Percentiles rank a stretch among this genome's conserved stretches.
These are phyloP conservation scores for Phytopythium kandeliae DNA, from an alignment of 352 stramenopile species.

Conservation along the genomic window DNA sequence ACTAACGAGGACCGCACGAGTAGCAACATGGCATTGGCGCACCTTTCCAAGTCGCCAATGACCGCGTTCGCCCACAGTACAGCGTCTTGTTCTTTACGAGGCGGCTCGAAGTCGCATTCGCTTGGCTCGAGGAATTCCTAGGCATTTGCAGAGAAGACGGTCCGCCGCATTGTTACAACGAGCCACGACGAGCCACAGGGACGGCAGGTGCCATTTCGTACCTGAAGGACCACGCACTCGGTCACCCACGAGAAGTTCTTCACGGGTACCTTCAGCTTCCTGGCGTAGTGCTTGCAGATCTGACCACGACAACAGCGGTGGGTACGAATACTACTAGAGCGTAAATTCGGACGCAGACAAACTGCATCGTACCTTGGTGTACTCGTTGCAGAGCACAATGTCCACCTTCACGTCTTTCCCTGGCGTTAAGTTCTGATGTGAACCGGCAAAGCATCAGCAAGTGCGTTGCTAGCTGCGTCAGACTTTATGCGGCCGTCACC, in stretches of 20 bases:
- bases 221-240: conserved; percentile 78
- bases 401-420: conserved; percentile 36
- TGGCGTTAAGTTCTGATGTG: conserved; percentile 37
- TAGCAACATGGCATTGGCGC: conserved; percentile 7
- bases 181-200: background rate
- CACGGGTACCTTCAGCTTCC: conserved; percentile 27
- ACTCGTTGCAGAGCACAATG: conserved; percentile 61
- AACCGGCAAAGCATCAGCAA: background rate
- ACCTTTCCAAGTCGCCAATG: conserved; percentile 62
- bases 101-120: conserved; percentile 38
- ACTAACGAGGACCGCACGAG: background rate
- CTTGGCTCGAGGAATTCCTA: conserved; percentile 43
- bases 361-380: conserved; percentile 42
- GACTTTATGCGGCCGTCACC: background rate
- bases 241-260: conserved; percentile 79
- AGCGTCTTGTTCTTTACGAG: conserved; percentile 21
- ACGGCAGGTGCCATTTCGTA: conserved; percentile 13
- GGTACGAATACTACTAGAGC: background rate
- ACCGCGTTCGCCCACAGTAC: conserved; percentile 36
- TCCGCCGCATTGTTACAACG: background rate
- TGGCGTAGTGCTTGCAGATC: conserved; percentile 49
- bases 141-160: background rate
- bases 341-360: background rate
- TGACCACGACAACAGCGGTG: conserved; percentile 8
- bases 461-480: background rate